These are phyloP conservation scores for Fusarium euwallaceae DNA, from an alignment of 2,329 filamentous ascomycete genomes.

Conservation along the genomic window DNA sequence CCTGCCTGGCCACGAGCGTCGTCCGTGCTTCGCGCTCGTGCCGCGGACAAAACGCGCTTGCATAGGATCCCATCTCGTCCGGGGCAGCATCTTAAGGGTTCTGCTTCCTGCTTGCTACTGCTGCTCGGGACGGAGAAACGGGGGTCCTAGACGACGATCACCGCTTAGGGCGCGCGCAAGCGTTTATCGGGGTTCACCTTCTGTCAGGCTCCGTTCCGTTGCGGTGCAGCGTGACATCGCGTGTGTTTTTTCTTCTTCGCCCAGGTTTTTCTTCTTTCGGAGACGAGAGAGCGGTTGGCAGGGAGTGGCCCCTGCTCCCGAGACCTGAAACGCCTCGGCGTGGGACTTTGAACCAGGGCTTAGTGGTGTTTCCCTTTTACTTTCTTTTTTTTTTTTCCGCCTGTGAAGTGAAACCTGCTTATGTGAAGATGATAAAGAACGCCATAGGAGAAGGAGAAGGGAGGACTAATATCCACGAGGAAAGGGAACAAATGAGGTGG, in stretches of 20 bases:
- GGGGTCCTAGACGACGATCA: constrained; percentile 40
- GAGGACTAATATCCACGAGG: neutral
- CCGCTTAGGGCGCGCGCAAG: constrained; percentile 22
- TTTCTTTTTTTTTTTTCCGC: constrained; percentile 26
- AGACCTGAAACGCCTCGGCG: constrained; percentile 47
- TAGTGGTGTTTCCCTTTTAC: constrained; percentile 38
- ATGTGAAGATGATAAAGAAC: constrained; percentile 41
- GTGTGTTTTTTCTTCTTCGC: constrained; percentile 18
- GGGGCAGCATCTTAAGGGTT: constrained; percentile 11
- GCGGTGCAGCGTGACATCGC: constrained; percentile 38
- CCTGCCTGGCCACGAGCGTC: constrained; percentile 2
- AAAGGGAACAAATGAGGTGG: constrained; percentile 6
- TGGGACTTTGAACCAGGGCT: constrained; percentile 34
- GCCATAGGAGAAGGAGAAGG: neutral
- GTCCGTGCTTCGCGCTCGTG: constrained; percentile 31
- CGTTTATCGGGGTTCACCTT: constrained; percentile 13
- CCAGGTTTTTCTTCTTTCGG: constrained; percentile 31
- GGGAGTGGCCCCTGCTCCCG: constrained; percentile 36
- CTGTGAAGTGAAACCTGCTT: constrained; percentile 29
- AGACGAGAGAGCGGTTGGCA: constrained; percentile 23
- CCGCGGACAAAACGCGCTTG: constrained; percentile 24
- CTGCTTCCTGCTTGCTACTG: neutral
- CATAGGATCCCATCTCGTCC: neutral
- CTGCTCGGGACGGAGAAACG: constrained; percentile 4
- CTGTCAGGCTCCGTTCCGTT: constrained; percentile 21